phyloP scores from a whole-genome alignment of 345 rosid genomes.

The Eucalyptus microcorys region DNA sequence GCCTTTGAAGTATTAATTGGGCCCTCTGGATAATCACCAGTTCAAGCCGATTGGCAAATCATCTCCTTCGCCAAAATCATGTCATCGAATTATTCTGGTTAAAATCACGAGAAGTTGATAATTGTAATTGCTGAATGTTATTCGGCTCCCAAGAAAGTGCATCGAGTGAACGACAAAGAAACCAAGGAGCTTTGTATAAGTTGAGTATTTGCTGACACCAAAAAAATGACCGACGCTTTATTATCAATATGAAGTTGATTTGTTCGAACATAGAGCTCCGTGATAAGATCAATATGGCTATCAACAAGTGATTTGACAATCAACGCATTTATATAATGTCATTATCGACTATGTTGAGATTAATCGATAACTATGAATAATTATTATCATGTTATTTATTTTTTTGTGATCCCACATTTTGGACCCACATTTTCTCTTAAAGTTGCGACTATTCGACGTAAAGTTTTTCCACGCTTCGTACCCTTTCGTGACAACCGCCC shows the following conservation, averaged over 20 bases:
- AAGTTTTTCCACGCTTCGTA: too few species aligned
- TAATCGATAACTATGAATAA: background rate
- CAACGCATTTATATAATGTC: background rate
- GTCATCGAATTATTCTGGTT: background rate
- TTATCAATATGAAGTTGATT: background rate
- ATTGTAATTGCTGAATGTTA: background rate
- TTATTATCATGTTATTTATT: too few species aligned
- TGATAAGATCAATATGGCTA: background rate
- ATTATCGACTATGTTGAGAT: background rate
- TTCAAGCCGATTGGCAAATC: background rate
- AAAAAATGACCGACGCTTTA: background rate
- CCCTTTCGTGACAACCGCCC: too few species aligned
- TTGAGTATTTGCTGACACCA: background rate
- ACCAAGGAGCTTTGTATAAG: background rate
- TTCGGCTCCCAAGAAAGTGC: background rate
- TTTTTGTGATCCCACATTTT: too few species aligned
- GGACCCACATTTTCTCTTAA: too few species aligned
- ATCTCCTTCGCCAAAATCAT: background rate
- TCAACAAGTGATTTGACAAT: background rate
- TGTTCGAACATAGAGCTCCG: background rate
- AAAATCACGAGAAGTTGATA: background rate
- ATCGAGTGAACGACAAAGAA: background rate
- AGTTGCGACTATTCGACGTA: too few species aligned
- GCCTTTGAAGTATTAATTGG: background rate
- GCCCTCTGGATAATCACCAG: background rate